Evolutionary conservation across 2,329 filamentous ascomycete species (phyloP).

Genomic region (Fusarium begoniae): DNA sequence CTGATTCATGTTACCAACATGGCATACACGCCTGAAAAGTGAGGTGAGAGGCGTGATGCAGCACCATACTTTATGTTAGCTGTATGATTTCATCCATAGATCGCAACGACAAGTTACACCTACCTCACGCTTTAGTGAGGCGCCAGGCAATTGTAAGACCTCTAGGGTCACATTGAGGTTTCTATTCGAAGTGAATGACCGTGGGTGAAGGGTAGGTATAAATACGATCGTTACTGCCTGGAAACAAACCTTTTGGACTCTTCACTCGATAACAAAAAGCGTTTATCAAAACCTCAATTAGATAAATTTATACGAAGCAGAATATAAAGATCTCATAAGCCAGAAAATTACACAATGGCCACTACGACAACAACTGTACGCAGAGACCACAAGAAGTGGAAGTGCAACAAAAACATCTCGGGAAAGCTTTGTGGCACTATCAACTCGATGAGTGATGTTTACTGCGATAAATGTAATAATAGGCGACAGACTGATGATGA

Average conservation of each 20-base stretch:
- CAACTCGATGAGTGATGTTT: background rate
- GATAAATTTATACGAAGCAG: accelerated
- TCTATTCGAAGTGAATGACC: accelerated
- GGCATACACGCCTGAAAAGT: accelerated
- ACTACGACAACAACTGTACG: background rate
- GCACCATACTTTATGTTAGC: no score
- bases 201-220: background rate
- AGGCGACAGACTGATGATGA: background rate
- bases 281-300: accelerated
- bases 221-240: accelerated
- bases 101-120: no score
- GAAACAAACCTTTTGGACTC: accelerated
- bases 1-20: background rate
- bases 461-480: background rate
- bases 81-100: no score
- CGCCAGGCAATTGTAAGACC: no score
- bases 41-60: background rate
- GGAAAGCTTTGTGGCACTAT: background rate
- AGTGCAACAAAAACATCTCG: background rate
- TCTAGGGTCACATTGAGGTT: background rate
- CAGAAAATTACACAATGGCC: background rate
- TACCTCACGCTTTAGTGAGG: no score
- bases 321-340: accelerated
- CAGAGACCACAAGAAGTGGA: slow-evolving; percentile 18
- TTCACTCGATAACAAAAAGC: background rate